phyloP scores from a whole-genome alignment of 2,329 filamentous ascomycete genomes.

The Colletotrichum liriopes region DNA sequence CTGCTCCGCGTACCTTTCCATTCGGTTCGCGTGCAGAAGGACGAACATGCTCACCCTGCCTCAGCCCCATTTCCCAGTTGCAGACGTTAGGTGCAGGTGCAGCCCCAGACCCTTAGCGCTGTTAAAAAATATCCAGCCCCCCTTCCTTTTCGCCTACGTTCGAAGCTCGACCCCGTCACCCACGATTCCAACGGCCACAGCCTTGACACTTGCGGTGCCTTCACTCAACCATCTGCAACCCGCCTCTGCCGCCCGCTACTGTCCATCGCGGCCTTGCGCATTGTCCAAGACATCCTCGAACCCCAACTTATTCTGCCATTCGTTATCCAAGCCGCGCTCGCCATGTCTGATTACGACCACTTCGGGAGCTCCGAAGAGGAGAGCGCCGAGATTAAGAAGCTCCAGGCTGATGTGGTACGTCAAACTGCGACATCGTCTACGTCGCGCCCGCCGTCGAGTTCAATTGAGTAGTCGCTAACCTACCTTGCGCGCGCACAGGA shows the following conservation, averaged over 20 bases:
- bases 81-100: constrained; percentile 16
- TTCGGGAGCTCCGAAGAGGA: constrained; percentile 85
- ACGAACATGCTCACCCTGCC: constrained; percentile 28
- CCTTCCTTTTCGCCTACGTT: constrained; percentile 37
- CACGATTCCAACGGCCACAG: constrained; percentile 34
- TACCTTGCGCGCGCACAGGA: constrained; percentile 59
- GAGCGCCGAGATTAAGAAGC: constrained; percentile 84
- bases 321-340: constrained; percentile 35
- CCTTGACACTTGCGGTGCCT: constrained; percentile 28
- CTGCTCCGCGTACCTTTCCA: constrained; percentile 23
- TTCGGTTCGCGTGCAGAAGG: not conserved
- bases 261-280: constrained; percentile 13
- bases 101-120: constrained; percentile 22
- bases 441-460: constrained; percentile 5
- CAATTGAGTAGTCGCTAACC: constrained; percentile 19
- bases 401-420: constrained; percentile 84
- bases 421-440: constrained; percentile 17
- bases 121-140: constrained; percentile 43
- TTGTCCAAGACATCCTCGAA: not conserved
- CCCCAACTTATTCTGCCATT: constrained; percentile 23
- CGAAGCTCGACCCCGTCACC: constrained; percentile 32
- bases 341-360: constrained; percentile 80
- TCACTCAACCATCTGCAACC: constrained; percentile 33
- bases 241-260: constrained; percentile 15
- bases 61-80: constrained; percentile 37